Conservation (phyloP, 2,329 filamentous ascomycete genomes). For the Colletotrichum sp. region DNA sequence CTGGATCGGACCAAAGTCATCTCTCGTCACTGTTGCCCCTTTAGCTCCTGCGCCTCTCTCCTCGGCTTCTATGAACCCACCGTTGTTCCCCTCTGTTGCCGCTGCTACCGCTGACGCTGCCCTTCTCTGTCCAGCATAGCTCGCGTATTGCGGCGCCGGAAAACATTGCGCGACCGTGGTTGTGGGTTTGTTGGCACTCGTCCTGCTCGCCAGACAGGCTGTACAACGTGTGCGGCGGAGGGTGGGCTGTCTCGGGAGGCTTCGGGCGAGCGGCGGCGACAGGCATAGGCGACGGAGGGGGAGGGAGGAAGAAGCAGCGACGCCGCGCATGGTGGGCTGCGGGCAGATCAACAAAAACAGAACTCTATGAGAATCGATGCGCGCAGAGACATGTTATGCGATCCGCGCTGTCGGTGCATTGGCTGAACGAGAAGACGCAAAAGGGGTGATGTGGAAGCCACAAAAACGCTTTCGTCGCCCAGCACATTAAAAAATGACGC, state of each 20-base stretch:
- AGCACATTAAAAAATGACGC: slow-evolving; percentile 12
- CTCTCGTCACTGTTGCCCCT: slow-evolving; percentile 14
- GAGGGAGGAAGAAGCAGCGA: not conserved
- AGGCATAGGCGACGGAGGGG: slow-evolving; percentile 5
- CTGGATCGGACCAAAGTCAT: slow-evolving; percentile 72
- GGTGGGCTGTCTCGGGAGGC: not conserved
- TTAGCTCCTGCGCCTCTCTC: not conserved
- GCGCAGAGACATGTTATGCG: slow-evolving; percentile 9
- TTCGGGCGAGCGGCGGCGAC: not conserved
- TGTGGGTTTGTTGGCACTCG: not conserved
- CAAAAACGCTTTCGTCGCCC: not conserved
- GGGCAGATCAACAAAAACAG: not conserved
- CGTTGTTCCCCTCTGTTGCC: slow-evolving; percentile 1
- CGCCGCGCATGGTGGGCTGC: slow-evolving; percentile 9
- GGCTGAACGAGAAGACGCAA: not conserved
- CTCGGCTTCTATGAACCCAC: not conserved
- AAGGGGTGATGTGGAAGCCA: not conserved
- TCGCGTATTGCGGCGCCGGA: not conserved
- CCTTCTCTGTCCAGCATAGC: slow-evolving; percentile 1
- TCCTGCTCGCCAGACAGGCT: not conserved
- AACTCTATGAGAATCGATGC: slow-evolving; percentile 1
- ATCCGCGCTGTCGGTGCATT: slow-evolving; percentile 9
- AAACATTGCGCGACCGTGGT: not conserved
- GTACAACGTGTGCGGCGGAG: not conserved
- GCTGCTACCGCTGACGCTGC: slow-evolving; percentile 16